Conservation (phyloP, 225 moss, liverwort and hornwort species). For the Pseudoscleropodium purum region DNA sequence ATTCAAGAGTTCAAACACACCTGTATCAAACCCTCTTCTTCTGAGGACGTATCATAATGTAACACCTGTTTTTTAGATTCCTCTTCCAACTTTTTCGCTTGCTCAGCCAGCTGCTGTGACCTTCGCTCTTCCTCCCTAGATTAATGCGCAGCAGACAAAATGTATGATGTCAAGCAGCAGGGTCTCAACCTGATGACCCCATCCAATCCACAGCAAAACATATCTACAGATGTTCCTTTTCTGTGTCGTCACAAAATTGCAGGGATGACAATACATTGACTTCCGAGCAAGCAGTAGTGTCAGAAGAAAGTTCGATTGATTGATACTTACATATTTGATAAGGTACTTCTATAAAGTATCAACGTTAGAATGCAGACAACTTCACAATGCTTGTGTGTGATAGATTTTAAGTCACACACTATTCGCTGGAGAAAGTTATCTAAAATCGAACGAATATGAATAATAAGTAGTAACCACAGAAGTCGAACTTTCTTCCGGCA, state of each 20-base stretch:
- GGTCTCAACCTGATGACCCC: conserved; percentile 31
- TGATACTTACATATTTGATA: not conserved
- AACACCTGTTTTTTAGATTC: not conserved
- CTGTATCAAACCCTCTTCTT: conserved; percentile 39
- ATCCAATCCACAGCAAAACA: conserved; percentile 23
- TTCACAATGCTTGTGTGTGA: not conserved
- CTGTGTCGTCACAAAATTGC: not conserved
- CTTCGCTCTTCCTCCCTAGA: conserved; percentile 50
- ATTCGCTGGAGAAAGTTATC: not conserved
- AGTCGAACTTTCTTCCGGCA: not conserved
- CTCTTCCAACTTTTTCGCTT: conserved; percentile 19
- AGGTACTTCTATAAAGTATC: not conserved
- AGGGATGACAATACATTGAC: not conserved
- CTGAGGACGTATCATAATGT: conserved; percentile 21
- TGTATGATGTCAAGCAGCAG: conserved; percentile 39
- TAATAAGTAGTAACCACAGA: not conserved
- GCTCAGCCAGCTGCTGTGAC: conserved; percentile 21
- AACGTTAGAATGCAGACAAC: not conserved
- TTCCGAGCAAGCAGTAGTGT: not conserved
- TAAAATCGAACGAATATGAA: not conserved
- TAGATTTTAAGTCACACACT: not conserved
- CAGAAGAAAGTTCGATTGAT: not conserved
- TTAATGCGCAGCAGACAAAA: conserved; percentile 37
- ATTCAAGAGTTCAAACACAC: conserved; percentile 5
- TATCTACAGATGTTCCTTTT: conserved; percentile 14